Conservation (phyloP, 345 rosid genomes). For the Hibiscus trionum region DNA sequence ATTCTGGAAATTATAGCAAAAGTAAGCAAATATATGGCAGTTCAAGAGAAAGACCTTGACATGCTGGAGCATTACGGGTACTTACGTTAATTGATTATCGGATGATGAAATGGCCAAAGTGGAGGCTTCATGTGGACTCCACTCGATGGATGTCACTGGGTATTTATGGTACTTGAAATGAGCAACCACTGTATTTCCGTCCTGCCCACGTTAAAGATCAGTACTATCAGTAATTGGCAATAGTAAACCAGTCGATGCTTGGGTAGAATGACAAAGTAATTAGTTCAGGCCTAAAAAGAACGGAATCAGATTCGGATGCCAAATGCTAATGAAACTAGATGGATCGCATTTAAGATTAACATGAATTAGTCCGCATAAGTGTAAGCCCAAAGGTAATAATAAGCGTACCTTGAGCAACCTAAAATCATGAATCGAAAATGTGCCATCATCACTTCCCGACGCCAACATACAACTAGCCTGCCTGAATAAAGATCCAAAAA, state of each 20-base stretch:
- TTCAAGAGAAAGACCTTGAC: too few relatives aligned
- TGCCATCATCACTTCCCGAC: constrained; percentile 94
- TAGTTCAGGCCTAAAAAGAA: neutral
- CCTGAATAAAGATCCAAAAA: constrained; percentile 35
- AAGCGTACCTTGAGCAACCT: constrained; percentile 51
- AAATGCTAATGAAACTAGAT: neutral
- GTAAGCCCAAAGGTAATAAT: neutral
- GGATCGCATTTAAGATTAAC: neutral
- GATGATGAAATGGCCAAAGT: constrained; percentile 77
- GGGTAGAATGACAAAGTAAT: neutral
- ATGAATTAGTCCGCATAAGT: neutral
- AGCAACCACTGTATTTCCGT: constrained; percentile 75
- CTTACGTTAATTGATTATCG: constrained; percentile 90
- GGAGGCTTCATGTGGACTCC: constrained; percentile 92
- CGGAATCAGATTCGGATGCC: neutral
- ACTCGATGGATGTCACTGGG: constrained; percentile 85
- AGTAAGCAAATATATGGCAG: neutral
- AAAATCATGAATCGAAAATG: constrained; percentile 88
- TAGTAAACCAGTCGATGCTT: neutral
- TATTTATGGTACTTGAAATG: constrained; percentile 82
- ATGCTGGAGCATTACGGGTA: neutral
- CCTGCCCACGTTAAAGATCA: constrained; percentile 25
- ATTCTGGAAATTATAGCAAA: constrained; percentile 37
- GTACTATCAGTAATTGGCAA: neutral
- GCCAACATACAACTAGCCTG: constrained; percentile 91